Evolutionary conservation across 2,329 filamentous ascomycete genomes (phyloP).

Genomic region (Diaporthe vaccinii): DNA sequence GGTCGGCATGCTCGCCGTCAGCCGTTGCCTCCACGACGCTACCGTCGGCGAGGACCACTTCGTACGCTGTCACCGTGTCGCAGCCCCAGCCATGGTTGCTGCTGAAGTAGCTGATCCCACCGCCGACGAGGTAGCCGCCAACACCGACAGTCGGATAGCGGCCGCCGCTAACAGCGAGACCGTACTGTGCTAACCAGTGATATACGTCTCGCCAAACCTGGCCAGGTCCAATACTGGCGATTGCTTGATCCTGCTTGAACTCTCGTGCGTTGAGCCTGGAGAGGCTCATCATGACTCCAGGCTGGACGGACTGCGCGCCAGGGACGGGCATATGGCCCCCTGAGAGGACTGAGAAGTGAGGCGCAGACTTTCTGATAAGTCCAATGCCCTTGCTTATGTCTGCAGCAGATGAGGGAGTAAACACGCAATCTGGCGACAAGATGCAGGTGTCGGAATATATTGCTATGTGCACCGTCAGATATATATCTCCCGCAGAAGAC

Average conservation of each 20-base stretch:
- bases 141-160: conserved; percentile 46
- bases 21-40: conserved; percentile 48
- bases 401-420: not conserved
- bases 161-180: conserved; percentile 45
- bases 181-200: conserved; percentile 38
- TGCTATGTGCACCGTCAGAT: not conserved
- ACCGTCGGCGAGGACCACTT: conserved; percentile 57
- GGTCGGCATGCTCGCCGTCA: conserved; percentile 50
- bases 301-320: conserved; percentile 55
- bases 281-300: conserved; percentile 53
- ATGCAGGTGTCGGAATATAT: conserved; percentile 25
- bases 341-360: conserved; percentile 56
- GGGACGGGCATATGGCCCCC: conserved; percentile 60
- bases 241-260: not conserved
- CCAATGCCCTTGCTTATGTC: not conserved
- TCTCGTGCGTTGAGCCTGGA: conserved; percentile 41
- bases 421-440: conserved; percentile 8
- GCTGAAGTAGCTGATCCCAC: conserved; percentile 45
- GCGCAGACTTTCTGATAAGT: not conserved
- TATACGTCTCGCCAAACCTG: conserved; percentile 11
- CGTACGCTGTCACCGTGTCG: conserved; percentile 54
- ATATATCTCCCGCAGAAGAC: not conserved
- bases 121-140: conserved; percentile 45
- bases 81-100: conserved; percentile 52
- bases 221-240: conserved; percentile 19